Conservation (phyloP, 495 filamentous ascomycete genomes). For the Neurospora sp. region DNA sequence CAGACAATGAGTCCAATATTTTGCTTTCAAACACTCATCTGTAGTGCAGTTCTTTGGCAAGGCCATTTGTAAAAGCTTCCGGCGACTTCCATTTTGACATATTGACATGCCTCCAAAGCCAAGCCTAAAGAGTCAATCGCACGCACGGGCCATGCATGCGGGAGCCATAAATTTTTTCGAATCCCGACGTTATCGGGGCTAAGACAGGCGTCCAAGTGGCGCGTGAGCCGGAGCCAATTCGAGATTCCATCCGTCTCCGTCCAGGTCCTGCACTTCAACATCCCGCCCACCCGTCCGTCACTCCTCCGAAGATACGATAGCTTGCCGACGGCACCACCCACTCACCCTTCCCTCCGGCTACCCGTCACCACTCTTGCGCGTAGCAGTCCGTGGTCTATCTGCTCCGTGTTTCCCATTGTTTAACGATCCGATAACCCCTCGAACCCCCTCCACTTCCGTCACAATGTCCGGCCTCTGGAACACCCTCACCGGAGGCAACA, state of each 20-base stretch:
- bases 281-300: constrained; percentile 1
- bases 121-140: not conserved
- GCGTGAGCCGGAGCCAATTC: constrained; percentile 9
- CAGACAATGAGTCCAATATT: not conserved
- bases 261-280: not conserved
- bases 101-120: not conserved
- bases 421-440: not conserved
- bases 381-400: not conserved
- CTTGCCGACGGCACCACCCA: constrained; percentile 2
- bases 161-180: constrained; percentile 20
- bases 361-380: not conserved
- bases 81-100: not conserved
- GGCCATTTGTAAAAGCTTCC: not conserved
- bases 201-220: not conserved
- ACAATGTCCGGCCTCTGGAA: constrained; percentile 74
- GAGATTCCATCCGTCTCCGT: not conserved
- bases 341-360: not conserved
- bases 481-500: constrained; percentile 69
- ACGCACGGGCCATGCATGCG: constrained; percentile 7
- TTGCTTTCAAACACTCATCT: not conserved
- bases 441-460: not conserved
- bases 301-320: constrained; percentile 3
- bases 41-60: not conserved
- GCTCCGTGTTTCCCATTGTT: not conserved
- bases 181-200: constrained; percentile 10